Percentiles rank a stretch among this genome's conserved stretches.
phyloP scores from a whole-genome alignment of 768 basidiomycete species.

The Termitomyces sp. region DNA sequence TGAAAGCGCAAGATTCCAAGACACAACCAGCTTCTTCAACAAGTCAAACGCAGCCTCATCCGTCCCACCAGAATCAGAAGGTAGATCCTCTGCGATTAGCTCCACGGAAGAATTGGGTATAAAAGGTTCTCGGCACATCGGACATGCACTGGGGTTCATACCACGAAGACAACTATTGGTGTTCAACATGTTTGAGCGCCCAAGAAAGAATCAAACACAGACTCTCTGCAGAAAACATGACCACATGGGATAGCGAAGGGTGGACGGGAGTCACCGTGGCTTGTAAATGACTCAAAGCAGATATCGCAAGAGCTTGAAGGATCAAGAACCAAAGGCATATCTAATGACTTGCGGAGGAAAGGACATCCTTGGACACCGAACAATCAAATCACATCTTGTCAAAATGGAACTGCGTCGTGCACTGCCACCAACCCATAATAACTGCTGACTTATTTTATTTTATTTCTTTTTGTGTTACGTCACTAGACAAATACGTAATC shows the following conservation, averaged over 20 bases:
- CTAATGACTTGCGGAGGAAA: not conserved
- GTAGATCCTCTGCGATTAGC: slow-evolving; percentile 3
- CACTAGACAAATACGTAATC: too few relatives aligned
- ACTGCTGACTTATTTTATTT: too few relatives aligned
- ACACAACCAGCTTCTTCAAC: slow-evolving; percentile 1
- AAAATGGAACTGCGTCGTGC: too few relatives aligned
- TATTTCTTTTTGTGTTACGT: too few relatives aligned
- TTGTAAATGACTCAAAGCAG: slow-evolving; percentile 57
- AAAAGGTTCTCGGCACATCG: slow-evolving; percentile 11
- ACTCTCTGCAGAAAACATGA: slow-evolving; percentile 69
- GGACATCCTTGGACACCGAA: not conserved
- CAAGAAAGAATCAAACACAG: slow-evolving; percentile 20
- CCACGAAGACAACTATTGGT: slow-evolving; percentile 7
- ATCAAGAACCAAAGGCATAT: slow-evolving; percentile 48
- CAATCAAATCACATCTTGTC: too few relatives aligned
- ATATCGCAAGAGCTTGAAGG: slow-evolving; percentile 71
- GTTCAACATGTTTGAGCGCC: not conserved
- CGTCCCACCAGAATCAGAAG: not conserved
- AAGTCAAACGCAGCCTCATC: not conserved
- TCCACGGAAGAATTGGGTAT: slow-evolving; percentile 1
- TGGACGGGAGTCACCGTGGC: slow-evolving; percentile 40
- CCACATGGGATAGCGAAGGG: slow-evolving; percentile 74
- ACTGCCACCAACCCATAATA: too few relatives aligned
- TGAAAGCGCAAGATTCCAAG: not conserved
- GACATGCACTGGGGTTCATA: slow-evolving; percentile 6